These are phyloP conservation scores for Collybiopsis luxurians DNA, from an alignment of 768 basidiomycete species.

Conservation along the genomic window DNA sequence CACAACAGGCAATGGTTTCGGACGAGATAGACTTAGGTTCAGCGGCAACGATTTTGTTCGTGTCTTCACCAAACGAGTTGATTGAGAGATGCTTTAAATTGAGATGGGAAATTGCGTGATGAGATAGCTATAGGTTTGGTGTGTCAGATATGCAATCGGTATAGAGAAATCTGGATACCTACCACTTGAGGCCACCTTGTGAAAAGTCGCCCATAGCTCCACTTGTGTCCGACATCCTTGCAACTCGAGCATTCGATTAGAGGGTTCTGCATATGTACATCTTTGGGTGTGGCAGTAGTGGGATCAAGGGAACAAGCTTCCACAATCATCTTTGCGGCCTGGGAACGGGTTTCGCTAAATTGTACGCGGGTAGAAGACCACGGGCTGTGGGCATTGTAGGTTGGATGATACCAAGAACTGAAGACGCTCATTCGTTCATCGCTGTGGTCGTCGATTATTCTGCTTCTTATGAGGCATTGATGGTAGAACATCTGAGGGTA, in stretches of 20 bases:
- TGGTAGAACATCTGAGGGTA: constrained; percentile 6
- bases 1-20: not conserved
- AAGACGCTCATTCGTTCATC: not conserved
- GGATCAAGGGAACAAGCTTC: not conserved
- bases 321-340: not conserved
- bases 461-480: not conserved
- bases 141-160: not conserved
- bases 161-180: not conserved
- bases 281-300: not conserved
- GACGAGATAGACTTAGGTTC: not conserved
- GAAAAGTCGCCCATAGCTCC: not conserved
- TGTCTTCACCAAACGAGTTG: not conserved
- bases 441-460: not conserved
- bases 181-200: not conserved
- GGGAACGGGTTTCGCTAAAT: not conserved
- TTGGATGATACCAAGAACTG: not conserved
- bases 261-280: not conserved
- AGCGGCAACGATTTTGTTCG: not conserved
- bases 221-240: not conserved
- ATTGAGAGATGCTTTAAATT: not conserved
- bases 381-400: not conserved
- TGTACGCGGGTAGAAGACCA: not conserved
- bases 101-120: no score
- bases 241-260: not conserved
- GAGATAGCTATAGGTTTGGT: not conserved